A percentile compares a stretch with the other conserved stretches of the same genome.
Evolutionary conservation across 192 early-diverging fungal species (phyloP).

Genomic region (Oehlia diaphana): DNA sequence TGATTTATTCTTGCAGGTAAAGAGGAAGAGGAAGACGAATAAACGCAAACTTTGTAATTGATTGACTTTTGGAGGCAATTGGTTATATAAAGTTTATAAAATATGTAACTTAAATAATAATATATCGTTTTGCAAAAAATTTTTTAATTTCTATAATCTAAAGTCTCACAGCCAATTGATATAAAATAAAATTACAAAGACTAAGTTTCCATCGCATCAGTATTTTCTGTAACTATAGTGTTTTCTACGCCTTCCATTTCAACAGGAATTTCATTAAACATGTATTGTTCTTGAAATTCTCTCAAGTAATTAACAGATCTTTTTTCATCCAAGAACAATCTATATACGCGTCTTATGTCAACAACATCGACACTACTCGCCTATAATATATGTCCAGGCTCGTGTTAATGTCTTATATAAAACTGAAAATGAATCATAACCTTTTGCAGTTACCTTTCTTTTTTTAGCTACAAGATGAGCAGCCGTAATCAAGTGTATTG

Average conservation of each 20-base stretch:
- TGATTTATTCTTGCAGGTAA: constrained; percentile 13
- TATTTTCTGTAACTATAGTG: constrained; percentile 24
- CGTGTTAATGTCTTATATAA: not conserved
- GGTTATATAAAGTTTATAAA: not conserved
- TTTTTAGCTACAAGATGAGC: constrained; percentile 88
- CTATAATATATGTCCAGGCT: constrained; percentile 34
- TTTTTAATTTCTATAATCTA: not conserved
- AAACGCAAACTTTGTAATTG: not conserved
- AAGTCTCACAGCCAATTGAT: not conserved
- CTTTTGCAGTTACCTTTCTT: constrained; percentile 60
- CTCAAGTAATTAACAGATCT: constrained; percentile 94
- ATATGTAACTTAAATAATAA: not conserved
- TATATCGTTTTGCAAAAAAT: not conserved
- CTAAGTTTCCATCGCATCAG: constrained; percentile 42
- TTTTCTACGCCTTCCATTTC: constrained; percentile 22
- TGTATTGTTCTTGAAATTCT: constrained; percentile 92
- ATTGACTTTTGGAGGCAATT: not conserved
- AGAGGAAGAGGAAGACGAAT: constrained; percentile 29
- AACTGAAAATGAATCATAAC: not conserved
- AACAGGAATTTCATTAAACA: constrained; percentile 75
- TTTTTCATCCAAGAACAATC: constrained; percentile 94
- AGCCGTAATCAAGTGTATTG: constrained; percentile 98
- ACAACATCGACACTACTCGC: constrained; percentile 87
- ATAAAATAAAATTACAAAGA: not conserved
- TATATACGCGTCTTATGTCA: constrained; percentile 93